Evolutionary conservation across 2,329 filamentous ascomycete species (phyloP).

Genomic region (Lachnellula willkommii): DNA sequence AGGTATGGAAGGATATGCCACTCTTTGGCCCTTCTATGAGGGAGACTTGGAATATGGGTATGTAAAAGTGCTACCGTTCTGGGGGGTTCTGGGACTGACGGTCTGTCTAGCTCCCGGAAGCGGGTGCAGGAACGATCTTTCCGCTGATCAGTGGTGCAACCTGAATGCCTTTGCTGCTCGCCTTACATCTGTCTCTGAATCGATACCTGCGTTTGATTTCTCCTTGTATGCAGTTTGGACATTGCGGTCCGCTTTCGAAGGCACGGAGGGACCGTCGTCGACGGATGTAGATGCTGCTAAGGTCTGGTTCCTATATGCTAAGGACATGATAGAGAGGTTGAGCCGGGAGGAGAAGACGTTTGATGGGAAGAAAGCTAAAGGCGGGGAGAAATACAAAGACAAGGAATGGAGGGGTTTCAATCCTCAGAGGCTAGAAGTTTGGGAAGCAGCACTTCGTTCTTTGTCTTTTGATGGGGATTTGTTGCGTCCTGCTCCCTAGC

Average conservation of each 20-base stretch:
- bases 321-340: conserved; percentile 14
- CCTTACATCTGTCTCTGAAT: conserved; percentile 19
- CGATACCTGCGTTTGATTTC: conserved; percentile 22
- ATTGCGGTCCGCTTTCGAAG: conserved; percentile 28
- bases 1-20: conserved; percentile 30
- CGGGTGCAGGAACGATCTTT: conserved; percentile 10
- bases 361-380: conserved; percentile 13
- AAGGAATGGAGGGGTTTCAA: conserved; percentile 29
- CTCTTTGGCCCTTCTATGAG: conserved; percentile 26
- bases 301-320: conserved; percentile 24
- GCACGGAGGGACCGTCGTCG: conserved; percentile 1
- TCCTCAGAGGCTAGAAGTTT: conserved; percentile 24
- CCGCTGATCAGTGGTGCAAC: conserved; percentile 17
- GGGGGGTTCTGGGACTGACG: neutral
- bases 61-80: neutral
- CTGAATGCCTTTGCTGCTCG: conserved; percentile 25
- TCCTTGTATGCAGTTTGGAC: conserved; percentile 29
- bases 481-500: too few species aligned
- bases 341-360: conserved; percentile 9
- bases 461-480: too few species aligned
- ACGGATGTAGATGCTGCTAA: conserved; percentile 21
- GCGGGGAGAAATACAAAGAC: conserved; percentile 17
- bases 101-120: conserved; percentile 11
- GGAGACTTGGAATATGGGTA: conserved; percentile 30
- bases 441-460: conserved; percentile 14